A percentile compares a stretch with the other conserved stretches of the same genome.
Conservation (phyloP, 768 basidiomycete genomes). For the Boletellus ananas region DNA sequence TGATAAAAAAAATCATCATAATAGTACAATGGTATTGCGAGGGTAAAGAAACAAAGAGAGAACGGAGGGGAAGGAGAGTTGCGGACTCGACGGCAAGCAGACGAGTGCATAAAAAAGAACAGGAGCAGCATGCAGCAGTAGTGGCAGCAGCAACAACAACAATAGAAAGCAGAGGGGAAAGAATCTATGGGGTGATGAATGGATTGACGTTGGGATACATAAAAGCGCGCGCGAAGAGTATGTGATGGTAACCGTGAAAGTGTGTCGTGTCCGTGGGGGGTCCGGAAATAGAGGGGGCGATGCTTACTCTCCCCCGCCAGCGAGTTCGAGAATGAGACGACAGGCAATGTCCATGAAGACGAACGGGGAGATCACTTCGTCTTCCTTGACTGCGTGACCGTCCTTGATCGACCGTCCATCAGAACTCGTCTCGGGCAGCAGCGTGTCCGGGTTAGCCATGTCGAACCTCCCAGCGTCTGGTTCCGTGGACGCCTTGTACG, state of each 20-base stretch:
- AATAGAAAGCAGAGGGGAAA: background rate
- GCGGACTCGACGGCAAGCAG: background rate
- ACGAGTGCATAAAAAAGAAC: background rate
- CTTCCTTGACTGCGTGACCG: conserved; percentile 38
- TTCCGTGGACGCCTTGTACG: conserved; percentile 73
- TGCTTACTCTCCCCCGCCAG: conserved; percentile 55
- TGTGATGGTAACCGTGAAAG: too few relatives aligned
- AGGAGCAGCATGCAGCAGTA: too few relatives aligned
- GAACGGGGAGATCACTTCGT: conserved; percentile 80
- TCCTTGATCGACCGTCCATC: conserved; percentile 59
- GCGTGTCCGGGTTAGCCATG: conserved; percentile 39
- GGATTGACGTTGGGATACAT: background rate
- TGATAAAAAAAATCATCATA: too few relatives aligned
- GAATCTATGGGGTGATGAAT: background rate
- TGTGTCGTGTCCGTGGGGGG: too few relatives aligned
- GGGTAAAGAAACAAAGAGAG: background rate
- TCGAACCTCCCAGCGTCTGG: conserved; percentile 70
- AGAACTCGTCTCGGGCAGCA: conserved; percentile 46
- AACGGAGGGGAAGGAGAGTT: background rate
- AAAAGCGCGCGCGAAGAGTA: background rate
- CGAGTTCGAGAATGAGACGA: conserved; percentile 88
- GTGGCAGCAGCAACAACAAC: too few relatives aligned
- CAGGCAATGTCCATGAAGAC: conserved; percentile 97
- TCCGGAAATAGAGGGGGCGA: background rate
- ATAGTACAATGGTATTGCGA: too few relatives aligned